phyloP scores from a whole-genome alignment of 1,284 basidiomycete species.

The Vanrija pseudolonga region DNA sequence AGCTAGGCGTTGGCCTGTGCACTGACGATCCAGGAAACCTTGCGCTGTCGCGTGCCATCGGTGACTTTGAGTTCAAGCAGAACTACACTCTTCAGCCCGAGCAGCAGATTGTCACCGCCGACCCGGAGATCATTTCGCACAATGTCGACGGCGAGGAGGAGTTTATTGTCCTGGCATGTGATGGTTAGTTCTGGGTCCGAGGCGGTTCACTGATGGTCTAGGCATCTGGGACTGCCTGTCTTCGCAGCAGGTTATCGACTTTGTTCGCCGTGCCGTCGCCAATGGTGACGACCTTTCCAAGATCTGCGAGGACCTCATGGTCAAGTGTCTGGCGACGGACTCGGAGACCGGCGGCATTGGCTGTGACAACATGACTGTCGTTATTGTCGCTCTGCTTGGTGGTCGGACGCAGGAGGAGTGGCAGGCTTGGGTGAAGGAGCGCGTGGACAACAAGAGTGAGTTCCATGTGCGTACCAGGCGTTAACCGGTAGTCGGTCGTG shows the following conservation, averaged over 20 bases:
- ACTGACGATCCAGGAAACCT: constrained; percentile 69
- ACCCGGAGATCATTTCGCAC: constrained; percentile 87
- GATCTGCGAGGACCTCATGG: constrained; percentile 87
- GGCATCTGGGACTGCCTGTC: constrained; percentile 98
- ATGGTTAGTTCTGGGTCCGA: constrained; percentile 60
- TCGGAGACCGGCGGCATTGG: constrained; percentile 91
- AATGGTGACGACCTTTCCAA: constrained; percentile 73
- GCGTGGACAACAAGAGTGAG: constrained; percentile 70
- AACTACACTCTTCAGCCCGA: constrained; percentile 77
- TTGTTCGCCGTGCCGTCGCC: constrained; percentile 77
- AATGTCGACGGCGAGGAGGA: constrained; percentile 84
- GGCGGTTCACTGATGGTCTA: constrained; percentile 39
- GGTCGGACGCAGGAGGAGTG: constrained; percentile 87
- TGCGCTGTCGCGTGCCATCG: constrained; percentile 88
- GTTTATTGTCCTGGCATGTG: constrained; percentile 92
- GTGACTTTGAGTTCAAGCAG: constrained; percentile 99
- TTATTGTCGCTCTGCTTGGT: constrained; percentile 82
- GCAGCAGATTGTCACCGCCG: constrained; percentile 89
- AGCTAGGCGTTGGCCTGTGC: constrained; percentile 28
- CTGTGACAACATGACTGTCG: constrained; percentile 98
- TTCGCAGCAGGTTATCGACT: constrained; percentile 90
- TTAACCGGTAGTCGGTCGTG: constrained; percentile 53
- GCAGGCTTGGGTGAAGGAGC: constrained; percentile 84
- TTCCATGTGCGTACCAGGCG: constrained; percentile 45
- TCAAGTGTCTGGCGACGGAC: constrained; percentile 90